These are phyloP conservation scores for Teunomyces stri DNA, from an alignment of 805 yeast genomes.

Conservation along the genomic window DNA sequence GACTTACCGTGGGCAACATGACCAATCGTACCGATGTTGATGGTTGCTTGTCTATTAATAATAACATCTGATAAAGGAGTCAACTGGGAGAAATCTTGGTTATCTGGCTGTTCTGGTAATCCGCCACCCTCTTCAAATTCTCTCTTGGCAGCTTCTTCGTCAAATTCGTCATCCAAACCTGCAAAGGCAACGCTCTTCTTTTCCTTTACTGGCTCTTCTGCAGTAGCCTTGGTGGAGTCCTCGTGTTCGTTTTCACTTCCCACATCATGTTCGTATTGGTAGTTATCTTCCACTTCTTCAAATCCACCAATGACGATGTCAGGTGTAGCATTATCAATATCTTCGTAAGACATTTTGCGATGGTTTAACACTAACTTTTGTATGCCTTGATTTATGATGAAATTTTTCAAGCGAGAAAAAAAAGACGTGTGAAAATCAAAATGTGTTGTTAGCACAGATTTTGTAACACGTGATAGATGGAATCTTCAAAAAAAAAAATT, in stretches of 20 bases:
- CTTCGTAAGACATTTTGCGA: conserved; percentile 60
- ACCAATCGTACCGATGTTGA: conserved; percentile 96
- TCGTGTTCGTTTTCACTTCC: conserved; percentile 46
- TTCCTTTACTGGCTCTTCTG: conserved; percentile 26
- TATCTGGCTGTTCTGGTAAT: conserved; percentile 90
- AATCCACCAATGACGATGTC: conserved; percentile 72
- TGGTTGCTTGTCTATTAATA: conserved; percentile 97
- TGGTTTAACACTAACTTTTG: not conserved
- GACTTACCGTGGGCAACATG: conserved; percentile 96
- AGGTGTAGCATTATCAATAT: conserved; percentile 82
- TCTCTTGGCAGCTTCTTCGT: conserved; percentile 70
- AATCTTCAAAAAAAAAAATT: too few relatives aligned
- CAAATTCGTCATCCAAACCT: conserved; percentile 59
- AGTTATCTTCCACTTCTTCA: conserved; percentile 34
- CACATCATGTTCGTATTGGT: conserved; percentile 52
- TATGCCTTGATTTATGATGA: conserved; percentile 5
- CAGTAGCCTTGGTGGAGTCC: conserved; percentile 39
- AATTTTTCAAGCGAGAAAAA: conserved; percentile 7
- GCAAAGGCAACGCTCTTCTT: conserved; percentile 85
- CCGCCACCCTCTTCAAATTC: conserved; percentile 99
- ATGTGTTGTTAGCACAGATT: too few relatives aligned
- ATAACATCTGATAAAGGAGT: conserved; percentile 93
- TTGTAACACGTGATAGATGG: too few relatives aligned
- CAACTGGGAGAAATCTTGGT: conserved; percentile 77
- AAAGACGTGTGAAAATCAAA: not conserved